Percentiles rank a stretch among this genome's conserved stretches.
Evolutionary conservation across 768 basidiomycete species (phyloP).

Genomic region (Coprinopsis cinerea): DNA sequence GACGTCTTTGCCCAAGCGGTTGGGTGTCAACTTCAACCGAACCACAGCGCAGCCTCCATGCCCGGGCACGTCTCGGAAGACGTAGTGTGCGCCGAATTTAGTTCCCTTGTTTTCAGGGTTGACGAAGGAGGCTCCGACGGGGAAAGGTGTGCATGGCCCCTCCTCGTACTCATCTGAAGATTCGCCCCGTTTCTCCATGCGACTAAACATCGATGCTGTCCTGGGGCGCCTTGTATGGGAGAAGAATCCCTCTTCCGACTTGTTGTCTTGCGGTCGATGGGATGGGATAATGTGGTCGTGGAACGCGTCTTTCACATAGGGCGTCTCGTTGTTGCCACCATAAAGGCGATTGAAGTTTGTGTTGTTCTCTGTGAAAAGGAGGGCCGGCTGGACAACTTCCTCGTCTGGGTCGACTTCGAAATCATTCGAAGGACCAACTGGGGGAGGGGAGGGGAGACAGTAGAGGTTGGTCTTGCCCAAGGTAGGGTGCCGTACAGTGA

Average conservation of each 20-base stretch:
- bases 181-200: conserved; percentile 16
- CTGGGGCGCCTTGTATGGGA: conserved; percentile 43
- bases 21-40: conserved; percentile 85
- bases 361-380: conserved; percentile 96
- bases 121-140: conserved; percentile 53
- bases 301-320: conserved; percentile 94
- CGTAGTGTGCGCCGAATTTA: conserved; percentile 90
- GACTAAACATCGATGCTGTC: conserved; percentile 39
- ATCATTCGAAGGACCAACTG: conserved; percentile 68
- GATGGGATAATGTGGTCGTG: conserved; percentile 92
- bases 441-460: conserved; percentile 88
- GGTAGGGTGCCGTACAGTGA: conserved; percentile 68
- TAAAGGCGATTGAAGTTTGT: conserved; percentile 93
- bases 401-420: conserved; percentile 57
- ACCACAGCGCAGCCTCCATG: conserved; percentile 94
- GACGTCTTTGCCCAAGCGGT: conserved; percentile 66
- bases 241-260: conserved; percentile 42
- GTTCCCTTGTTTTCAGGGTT: conserved; percentile 87
- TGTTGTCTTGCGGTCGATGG: conserved; percentile 61
- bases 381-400: conserved; percentile 71
- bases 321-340: conserved; percentile 75
- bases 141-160: conserved; percentile 58
- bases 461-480: conserved; percentile 79
- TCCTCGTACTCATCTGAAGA: conserved; percentile 37
- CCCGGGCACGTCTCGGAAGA: conserved; percentile 80